Conservation (phyloP, 768 basidiomycete species). For the Termitomyces sp. region DNA sequence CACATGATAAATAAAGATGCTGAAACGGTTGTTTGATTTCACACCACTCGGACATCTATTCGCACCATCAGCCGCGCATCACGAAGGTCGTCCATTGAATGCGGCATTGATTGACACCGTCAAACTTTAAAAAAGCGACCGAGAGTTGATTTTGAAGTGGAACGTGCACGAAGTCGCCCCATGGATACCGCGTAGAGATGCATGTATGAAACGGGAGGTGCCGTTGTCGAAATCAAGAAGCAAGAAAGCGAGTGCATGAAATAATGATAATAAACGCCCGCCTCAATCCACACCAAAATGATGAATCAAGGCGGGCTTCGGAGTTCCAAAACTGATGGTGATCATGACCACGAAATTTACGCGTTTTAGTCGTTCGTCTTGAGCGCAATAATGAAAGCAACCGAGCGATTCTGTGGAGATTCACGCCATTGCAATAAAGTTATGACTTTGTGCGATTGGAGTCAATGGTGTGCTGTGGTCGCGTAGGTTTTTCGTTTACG, state of each 20-base stretch:
- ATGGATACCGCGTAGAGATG: not conserved
- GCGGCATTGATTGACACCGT: not conserved
- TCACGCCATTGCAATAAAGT: not conserved
- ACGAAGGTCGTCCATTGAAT: not conserved
- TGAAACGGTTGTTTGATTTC: not conserved
- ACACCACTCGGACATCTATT: not conserved
- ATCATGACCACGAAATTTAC: not conserved
- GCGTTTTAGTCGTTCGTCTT: not conserved
- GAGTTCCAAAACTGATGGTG: not conserved
- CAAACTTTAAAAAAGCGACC: not conserved
- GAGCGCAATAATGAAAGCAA: not conserved
- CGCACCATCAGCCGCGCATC: not conserved
- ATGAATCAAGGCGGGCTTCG: not conserved
- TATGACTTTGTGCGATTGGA: not conserved
- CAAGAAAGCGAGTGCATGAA: not conserved
- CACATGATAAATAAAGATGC: not conserved
- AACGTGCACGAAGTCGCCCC: not conserved
- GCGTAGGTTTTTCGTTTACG: constrained; percentile 5
- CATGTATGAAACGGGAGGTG: not conserved
- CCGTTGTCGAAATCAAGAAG: not conserved
- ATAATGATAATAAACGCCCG: too few species aligned
- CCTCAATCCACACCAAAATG: too few species aligned
- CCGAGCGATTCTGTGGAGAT: not conserved
- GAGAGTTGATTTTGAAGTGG: not conserved
- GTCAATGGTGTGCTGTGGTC: not conserved